A percentile compares a stretch with the other conserved stretches of the same genome.
These are phyloP conservation scores for Saturnispora serradocipensis DNA, from an alignment of 805 yeast species.

Conservation along the genomic window DNA sequence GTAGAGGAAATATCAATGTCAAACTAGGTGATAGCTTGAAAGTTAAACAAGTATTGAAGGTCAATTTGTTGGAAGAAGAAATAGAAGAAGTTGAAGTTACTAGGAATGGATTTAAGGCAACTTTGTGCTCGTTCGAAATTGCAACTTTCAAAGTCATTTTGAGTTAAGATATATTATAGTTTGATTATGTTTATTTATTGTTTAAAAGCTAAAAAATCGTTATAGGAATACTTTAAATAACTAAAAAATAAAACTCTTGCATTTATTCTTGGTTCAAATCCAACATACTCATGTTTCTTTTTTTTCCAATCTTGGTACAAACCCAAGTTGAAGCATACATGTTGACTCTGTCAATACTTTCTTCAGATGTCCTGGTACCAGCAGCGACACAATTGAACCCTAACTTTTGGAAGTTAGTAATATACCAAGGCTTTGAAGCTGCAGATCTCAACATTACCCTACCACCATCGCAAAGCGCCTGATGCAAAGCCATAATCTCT, in stretches of 20 bases:
- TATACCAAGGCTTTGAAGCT: slow-evolving; percentile 69
- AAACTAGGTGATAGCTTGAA: slow-evolving; percentile 32
- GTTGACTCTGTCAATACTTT: slow-evolving; percentile 68
- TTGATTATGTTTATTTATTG: background rate
- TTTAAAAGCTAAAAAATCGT: background rate
- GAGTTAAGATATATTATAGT: slow-evolving; percentile 1
- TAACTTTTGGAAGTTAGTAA: slow-evolving; percentile 50
- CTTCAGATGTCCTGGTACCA: slow-evolving; percentile 54
- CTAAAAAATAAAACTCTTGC: background rate
- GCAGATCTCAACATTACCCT: slow-evolving; percentile 73
- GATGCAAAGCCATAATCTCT: slow-evolving; percentile 56
- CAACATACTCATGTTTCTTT: slow-evolving; percentile 45
- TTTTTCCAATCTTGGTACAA: slow-evolving; percentile 43
- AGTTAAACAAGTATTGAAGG: slow-evolving; percentile 40
- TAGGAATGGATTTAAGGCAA: slow-evolving; percentile 27
- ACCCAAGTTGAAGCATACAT: slow-evolving; percentile 91
- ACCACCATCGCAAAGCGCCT: slow-evolving; percentile 58
- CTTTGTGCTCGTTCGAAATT: slow-evolving; percentile 70
- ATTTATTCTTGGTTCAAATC: slow-evolving; percentile 14
- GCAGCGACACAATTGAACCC: slow-evolving; percentile 68
- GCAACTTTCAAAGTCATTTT: slow-evolving; percentile 49
- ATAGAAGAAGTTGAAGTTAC: slow-evolving; percentile 30
- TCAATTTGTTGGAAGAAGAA: slow-evolving; percentile 51
- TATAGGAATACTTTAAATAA: background rate
- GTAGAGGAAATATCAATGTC: slow-evolving; percentile 48